Base-by-base conservation (phyloP, 805 yeast species). In the Candida manassasensis region DNA sequence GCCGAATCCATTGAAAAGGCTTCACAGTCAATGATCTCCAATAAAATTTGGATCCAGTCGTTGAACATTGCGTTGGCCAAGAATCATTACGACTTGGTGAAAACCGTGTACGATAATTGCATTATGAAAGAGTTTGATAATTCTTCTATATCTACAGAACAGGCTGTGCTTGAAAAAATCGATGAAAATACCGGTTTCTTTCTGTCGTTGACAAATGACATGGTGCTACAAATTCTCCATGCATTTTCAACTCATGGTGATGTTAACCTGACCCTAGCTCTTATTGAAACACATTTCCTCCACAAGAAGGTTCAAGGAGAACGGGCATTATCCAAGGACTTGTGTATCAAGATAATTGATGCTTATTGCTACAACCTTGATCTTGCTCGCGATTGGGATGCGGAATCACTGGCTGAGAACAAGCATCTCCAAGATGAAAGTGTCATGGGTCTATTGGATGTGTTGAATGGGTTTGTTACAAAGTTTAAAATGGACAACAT, bases 231-330 rank as follows among this genome's bases (percentile, higher is more conserved):
- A 32, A 52, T 62, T 4, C 47, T 67, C 18, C 61, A 57, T 21
- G 45, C 55, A 0, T 48, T 67, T 8, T 45, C 67, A 2, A 39
- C 49, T 3, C 48, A 57, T 34, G 73, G 73, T 4, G 73, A 67
- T 41, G 61, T 63, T 4, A 32, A 50, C 11, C 58, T 53, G 54
- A 54, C 67, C 2, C 37, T 63, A 7, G 37, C 49, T 4, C 44
- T 66, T 10, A 55, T 67, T 9, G 69, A 67, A 37, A 44, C 63
- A 30, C 67, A 62, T 36, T 62, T 47, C 39, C 38, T 66, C 5
- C 66, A 61, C 39, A 55, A 55, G 21, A 28, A 48, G 2, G 35
- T 59, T 29, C 46, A 40, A 15, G 70, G 71, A 3, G 60, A 61
- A 35, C 47, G 34, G 22, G 61, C 61, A 1, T 41, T 67, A 24